Base-by-base conservation (phyloP, 352 stramenopile genomes). In the Globisporangium radiosum region DNA sequence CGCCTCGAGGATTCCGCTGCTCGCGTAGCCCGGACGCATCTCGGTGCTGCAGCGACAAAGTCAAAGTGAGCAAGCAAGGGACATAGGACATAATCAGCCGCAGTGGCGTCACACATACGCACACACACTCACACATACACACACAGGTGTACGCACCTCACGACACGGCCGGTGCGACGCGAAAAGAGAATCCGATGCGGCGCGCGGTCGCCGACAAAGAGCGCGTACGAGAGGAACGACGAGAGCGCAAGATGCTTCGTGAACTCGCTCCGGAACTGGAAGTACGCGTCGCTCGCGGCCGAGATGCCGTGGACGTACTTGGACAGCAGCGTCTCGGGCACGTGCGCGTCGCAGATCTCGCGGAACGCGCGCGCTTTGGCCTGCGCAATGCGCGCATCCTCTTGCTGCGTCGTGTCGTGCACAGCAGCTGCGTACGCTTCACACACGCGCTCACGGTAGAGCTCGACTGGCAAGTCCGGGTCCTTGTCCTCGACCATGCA, bases 261-360 rank as follows among this genome's bases (percentile, higher is more conserved):
- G 70, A 96, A 95, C 61, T 91, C 82, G 59, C 70, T 88, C 54
- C 87, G 81, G 57, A 95, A 94, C 64, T 93, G 78, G 56, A 91
- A 94, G 59, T 93, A 92, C 14, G 83, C 76, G 47, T 96, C 87
- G 17, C 69, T 85, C 59, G 84, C 72, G 10, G 75, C 68, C 15
- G 80, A 87, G 47, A 89, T 88, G 4, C 80, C 71, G 49, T 88
- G 73, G n/a, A 96, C 68, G 54, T 92, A 95, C 71, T 94, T 92
- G 42, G 87, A 73, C 57, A 96, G 60, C 42, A 96, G 64, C 37
- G 81, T 91, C 67, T 96, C 85, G 1, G 87, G 81, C 44, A 96
- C 85, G 51, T 94, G 83, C 10, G 69, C 45, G 17, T 74, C 71
- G 53, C 87, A 95, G 57, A 95, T 92, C 49, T 94, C 84, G 13